A percentile compares a stretch with the other conserved stretches of the same genome.
Conservation (phyloP, 768 basidiomycete genomes). For the Nidularia pulvinata region DNA sequence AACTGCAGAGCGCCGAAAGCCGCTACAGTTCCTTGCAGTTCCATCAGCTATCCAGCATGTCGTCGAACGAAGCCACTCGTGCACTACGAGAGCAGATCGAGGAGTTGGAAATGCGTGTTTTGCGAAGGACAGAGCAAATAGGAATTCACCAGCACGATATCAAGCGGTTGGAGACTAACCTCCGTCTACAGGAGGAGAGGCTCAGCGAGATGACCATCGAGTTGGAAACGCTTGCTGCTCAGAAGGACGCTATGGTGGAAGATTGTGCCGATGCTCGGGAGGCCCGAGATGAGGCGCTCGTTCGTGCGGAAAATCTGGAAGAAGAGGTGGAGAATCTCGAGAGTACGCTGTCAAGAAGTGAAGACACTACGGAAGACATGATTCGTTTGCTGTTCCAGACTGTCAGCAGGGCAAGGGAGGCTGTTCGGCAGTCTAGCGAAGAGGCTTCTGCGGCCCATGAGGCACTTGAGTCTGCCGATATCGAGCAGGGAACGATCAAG, state of each 20-base stretch:
- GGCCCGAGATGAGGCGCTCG: slow-evolving; percentile 64
- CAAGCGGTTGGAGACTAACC: slow-evolving; percentile 72
- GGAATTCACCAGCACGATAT: slow-evolving; percentile 82
- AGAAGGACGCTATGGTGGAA: slow-evolving; percentile 83
- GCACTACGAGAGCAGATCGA: slow-evolving; percentile 64
- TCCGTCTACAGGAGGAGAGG: slow-evolving; percentile 74
- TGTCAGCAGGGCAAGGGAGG: too few relatives aligned
- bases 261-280: slow-evolving; percentile 81
- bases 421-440: too few relatives aligned
- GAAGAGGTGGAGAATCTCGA: slow-evolving; percentile 49
- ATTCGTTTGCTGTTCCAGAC: too few relatives aligned
- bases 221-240: slow-evolving; percentile 59
- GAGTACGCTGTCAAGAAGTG: too few relatives aligned
- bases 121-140: slow-evolving; percentile 71
- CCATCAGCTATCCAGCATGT: slow-evolving; percentile 67
- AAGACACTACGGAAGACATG: too few relatives aligned
- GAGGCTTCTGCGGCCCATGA: too few relatives aligned
- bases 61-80: slow-evolving; percentile 50
- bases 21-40: slow-evolving; percentile 64
- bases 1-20: slow-evolving; percentile 53
- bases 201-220: slow-evolving; percentile 70
- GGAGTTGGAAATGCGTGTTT: slow-evolving; percentile 65
- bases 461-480: too few relatives aligned
- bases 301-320: slow-evolving; percentile 59
- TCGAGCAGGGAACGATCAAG: too few relatives aligned